These are phyloP conservation scores for Henckelia pumila DNA, from an alignment of 257 asterid genomes.

Conservation along the genomic window DNA sequence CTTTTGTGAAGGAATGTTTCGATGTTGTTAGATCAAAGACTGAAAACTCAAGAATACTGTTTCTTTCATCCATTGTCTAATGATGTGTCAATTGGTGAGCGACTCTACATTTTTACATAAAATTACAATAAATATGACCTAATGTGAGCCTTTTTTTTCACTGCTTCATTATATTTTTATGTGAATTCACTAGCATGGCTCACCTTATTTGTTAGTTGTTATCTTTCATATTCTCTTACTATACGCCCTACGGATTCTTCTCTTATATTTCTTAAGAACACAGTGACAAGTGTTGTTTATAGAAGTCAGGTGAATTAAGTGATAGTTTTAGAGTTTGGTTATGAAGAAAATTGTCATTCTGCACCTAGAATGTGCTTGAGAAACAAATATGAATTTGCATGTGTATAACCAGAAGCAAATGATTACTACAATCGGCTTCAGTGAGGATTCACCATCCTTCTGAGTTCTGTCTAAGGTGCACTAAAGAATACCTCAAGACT, in stretches of 20 bases:
- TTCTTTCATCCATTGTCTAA: slow-evolving; percentile 94
- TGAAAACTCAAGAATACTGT: slow-evolving; percentile 59
- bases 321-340: neutral
- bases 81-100: slow-evolving; percentile 75
- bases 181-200: neutral
- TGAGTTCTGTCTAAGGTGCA: too few relatives aligned
- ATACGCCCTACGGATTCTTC: neutral
- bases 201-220: neutral
- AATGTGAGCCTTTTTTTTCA: neutral
- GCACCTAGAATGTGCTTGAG: neutral
- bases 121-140: slow-evolving; percentile 3
- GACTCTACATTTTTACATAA: neutral
- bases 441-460: too few relatives aligned
- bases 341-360: neutral
- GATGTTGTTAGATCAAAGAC: slow-evolving; percentile 81
- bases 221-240: neutral
- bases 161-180: slow-evolving; percentile 1
- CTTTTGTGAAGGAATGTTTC: slow-evolving; percentile 66
- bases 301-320: neutral
- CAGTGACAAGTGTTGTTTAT: neutral
- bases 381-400: neutral
- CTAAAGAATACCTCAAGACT: too few relatives aligned
- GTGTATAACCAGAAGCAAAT: neutral
- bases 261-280: neutral
- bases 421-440: too few relatives aligned